These are phyloP conservation scores for Pachyrhizus erosus DNA, from an alignment of 306 rosid species.

Conservation along the genomic window DNA sequence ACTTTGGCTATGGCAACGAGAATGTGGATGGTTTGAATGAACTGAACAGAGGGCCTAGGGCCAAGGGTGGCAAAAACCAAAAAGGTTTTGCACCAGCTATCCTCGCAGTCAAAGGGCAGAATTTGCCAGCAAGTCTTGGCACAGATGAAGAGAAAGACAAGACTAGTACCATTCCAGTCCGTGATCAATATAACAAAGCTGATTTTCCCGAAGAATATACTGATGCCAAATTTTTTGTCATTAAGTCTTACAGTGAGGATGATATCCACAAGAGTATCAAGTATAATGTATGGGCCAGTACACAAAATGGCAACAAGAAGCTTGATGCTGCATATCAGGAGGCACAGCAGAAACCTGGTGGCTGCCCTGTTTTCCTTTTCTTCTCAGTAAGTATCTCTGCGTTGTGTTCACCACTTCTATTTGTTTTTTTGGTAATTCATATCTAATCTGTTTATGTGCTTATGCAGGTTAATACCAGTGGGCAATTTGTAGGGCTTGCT, in stretches of 20 bases:
- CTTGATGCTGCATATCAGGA: constrained; percentile 95
- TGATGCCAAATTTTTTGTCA: constrained; percentile 81
- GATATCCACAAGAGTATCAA: constrained; percentile 97
- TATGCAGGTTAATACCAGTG: constrained; percentile 91
- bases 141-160: constrained; percentile 75
- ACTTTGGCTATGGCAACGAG: constrained; percentile 85
- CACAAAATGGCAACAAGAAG: constrained; percentile 96
- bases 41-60: constrained; percentile 89
- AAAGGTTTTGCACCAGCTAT: constrained; percentile 65
- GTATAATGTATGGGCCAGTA: constrained; percentile 97
- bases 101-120: constrained; percentile 76
- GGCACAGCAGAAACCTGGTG: constrained; percentile 83
- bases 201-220: constrained; percentile 74
- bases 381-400: constrained; percentile 70
- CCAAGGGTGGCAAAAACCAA: constrained; percentile 81
- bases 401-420: neutral
- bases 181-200: constrained; percentile 69
- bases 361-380: constrained; percentile 78
- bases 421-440: neutral
- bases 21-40: constrained; percentile 92
- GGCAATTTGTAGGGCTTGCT: constrained; percentile 95
- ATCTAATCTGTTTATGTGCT: neutral
- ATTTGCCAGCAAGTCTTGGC: constrained; percentile 48
- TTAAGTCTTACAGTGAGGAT: constrained; percentile 95
- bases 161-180: constrained; percentile 55